Evolutionary conservation across 2,329 filamentous ascomycete genomes (phyloP), one percentile per base, ranked within the genome.

Genomic region (Fusarium sp.): DNA sequence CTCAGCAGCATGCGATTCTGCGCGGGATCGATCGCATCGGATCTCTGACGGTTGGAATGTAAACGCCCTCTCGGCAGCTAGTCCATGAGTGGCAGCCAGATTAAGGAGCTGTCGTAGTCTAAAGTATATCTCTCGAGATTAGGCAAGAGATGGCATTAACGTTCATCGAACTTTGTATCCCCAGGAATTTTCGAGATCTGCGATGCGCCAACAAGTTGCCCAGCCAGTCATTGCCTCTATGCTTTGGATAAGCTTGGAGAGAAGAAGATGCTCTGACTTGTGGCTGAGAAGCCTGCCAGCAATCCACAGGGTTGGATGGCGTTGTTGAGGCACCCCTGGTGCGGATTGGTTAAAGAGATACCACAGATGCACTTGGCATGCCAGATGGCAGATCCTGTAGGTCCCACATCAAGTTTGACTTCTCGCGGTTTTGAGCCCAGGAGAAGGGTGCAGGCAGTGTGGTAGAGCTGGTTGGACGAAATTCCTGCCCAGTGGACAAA

Each of bases 221-320:
- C 88, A 90, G 7, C 88, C 88, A 1, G 87, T 90, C 70, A 85
- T 82, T 6, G 82, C 78, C 72, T 90, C 88, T 64, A 89, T 89
- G 48, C 82, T 84, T 18, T 83, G 83, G 48, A 89, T 87, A 5
- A 87, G 80, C 64, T 84, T 83, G 18, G 84, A 79, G 10, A 87
- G 69, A 13, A 82, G 72, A 14, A 80, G 68, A 48, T 85, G 85
- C 68, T 87, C 84, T 6, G 82, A 81, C 34, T 80, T 82, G 79
- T 91, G 88, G 64, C 86, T 90, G 48, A 91, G 83, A 1, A 89
- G 79, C 39, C 85, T 83, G 0, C 88, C 89, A 1, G 89, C 89
- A 14, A 91, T 83, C 85, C 87, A 90, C 0, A 90, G 81, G 88
- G 88, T 70, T 90, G 88, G 6, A 90, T 88, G 5, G 88, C 87